Percentiles rank a stretch among this genome's conserved stretches.
These are phyloP conservation scores for Rossbeevera mucosa DNA, from an alignment of 768 basidiomycete genomes.

Conservation along the genomic window DNA sequence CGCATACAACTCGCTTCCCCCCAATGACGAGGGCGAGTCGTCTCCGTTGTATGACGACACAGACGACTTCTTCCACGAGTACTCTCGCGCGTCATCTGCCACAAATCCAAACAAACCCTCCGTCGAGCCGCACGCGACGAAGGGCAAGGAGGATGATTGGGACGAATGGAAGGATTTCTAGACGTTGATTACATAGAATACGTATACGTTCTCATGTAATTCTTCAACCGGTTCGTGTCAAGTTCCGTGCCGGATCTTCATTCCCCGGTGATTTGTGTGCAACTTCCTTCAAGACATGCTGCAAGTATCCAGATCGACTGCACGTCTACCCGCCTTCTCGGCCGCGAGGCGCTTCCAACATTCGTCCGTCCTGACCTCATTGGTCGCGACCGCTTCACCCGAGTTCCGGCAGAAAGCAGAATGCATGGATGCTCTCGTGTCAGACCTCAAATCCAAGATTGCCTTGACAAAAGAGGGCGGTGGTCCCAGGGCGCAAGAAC, in stretches of 20 bases:
- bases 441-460: constrained; percentile 57
- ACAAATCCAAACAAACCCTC: constrained; percentile 11
- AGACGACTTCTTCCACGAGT: constrained; percentile 55
- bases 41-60: constrained; percentile 57
- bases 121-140: constrained; percentile 5
- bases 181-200: constrained; percentile 6
- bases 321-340: constrained; percentile 1
- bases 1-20: constrained; percentile 47
- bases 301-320: constrained; percentile 13
- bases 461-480: constrained; percentile 65
- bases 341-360: constrained; percentile 46
- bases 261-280: neutral
- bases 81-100: constrained; percentile 17
- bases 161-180: constrained; percentile 83
- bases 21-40: constrained; percentile 48
- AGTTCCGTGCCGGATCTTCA: constrained; percentile 23
- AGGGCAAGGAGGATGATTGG: constrained; percentile 52
- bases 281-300: constrained; percentile 15
- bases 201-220: neutral
- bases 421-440: constrained; percentile 67
- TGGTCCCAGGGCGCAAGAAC: constrained; percentile 65
- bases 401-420: constrained; percentile 66
- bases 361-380: constrained; percentile 68
- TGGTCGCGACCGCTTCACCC: constrained; percentile 61
- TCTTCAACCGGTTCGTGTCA: constrained; percentile 8